These are phyloP conservation scores for Cenchrus americanus DNA, from an alignment of 176 grass and related monocot genomes.

Conservation along the genomic window DNA sequence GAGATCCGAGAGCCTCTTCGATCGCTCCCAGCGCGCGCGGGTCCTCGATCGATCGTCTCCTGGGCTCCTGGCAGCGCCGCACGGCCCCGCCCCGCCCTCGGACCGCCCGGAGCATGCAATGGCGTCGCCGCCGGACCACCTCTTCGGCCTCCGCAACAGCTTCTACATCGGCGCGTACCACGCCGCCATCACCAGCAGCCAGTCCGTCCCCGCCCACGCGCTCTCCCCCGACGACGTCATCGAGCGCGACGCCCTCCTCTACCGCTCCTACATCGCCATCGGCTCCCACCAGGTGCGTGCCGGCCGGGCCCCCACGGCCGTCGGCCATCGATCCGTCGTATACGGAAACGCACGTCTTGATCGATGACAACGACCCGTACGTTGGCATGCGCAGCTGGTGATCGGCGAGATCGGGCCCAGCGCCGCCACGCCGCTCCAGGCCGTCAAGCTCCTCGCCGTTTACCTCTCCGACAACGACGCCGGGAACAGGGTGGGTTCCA, in stretches of 20 bases:
- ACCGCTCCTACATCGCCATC: conserved; percentile 85
- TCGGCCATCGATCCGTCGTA: neutral
- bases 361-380: neutral
- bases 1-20: conserved; percentile 15
- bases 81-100: neutral
- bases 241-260: conserved; percentile 74
- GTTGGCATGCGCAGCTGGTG: conserved; percentile 58
- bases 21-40: neutral
- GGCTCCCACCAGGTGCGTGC: conserved; percentile 67
- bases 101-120: neutral
- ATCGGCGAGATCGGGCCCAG: conserved; percentile 70
- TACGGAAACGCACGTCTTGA: neutral
- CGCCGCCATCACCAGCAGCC: conserved; percentile 71
- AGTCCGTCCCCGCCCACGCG: conserved; percentile 49
- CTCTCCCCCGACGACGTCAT: conserved; percentile 61
- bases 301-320: too few relatives aligned
- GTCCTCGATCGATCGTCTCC: neutral
- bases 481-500: conserved; percentile 48
- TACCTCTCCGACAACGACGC: conserved; percentile 58
- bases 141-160: conserved; percentile 75
- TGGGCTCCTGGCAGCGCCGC: neutral
- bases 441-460: conserved; percentile 69
- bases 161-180: conserved; percentile 93
- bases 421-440: conserved; percentile 77
- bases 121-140: conserved; percentile 64